These are phyloP conservation scores for Polytolypa hystricis DNA, from an alignment of 2,329 filamentous ascomycete species.

Conservation along the genomic window DNA sequence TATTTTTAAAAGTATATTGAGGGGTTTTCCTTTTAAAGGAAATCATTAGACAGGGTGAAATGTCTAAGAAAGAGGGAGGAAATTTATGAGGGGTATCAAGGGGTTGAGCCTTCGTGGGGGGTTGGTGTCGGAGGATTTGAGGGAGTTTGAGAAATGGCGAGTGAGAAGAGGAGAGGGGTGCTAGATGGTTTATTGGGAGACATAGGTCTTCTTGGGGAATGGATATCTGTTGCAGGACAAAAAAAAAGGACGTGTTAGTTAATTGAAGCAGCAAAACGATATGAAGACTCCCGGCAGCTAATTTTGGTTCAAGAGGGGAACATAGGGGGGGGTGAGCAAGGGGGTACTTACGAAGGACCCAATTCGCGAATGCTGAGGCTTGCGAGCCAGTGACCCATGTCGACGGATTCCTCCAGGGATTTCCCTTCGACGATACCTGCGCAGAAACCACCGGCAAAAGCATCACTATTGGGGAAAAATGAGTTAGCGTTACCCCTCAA, in stretches of 20 bases:
- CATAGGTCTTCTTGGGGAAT: slow-evolving; percentile 69
- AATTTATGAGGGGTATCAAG: slow-evolving; percentile 5
- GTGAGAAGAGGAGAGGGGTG: background rate
- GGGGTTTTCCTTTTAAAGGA: too few relatives aligned
- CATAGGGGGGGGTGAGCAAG: slow-evolving; percentile 4
- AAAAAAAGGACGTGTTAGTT: background rate
- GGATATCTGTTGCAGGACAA: slow-evolving; percentile 60
- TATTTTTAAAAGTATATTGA: too few relatives aligned
- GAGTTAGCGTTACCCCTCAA: slow-evolving; percentile 58
- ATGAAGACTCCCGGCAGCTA: too few relatives aligned
- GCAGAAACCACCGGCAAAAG: slow-evolving; percentile 88
- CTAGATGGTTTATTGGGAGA: slow-evolving; percentile 37
- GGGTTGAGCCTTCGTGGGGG: slow-evolving; percentile 11
- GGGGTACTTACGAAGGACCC: slow-evolving; percentile 73
- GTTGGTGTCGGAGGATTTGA: too few relatives aligned
- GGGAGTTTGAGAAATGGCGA: background rate
- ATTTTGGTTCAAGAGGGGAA: background rate
- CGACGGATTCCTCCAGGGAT: slow-evolving; percentile 63
- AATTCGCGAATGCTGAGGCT: slow-evolving; percentile 88
- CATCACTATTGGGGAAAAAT: slow-evolving; percentile 58
- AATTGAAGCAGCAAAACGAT: too few relatives aligned
- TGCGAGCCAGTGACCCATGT: slow-evolving; percentile 95
- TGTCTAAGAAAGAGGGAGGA: background rate
- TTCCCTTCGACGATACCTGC: slow-evolving; percentile 83
- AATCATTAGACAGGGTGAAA: too few relatives aligned